Base-by-base conservation (phyloP, 257 asterid genomes). In the Nicotiana sylvestris region DNA sequence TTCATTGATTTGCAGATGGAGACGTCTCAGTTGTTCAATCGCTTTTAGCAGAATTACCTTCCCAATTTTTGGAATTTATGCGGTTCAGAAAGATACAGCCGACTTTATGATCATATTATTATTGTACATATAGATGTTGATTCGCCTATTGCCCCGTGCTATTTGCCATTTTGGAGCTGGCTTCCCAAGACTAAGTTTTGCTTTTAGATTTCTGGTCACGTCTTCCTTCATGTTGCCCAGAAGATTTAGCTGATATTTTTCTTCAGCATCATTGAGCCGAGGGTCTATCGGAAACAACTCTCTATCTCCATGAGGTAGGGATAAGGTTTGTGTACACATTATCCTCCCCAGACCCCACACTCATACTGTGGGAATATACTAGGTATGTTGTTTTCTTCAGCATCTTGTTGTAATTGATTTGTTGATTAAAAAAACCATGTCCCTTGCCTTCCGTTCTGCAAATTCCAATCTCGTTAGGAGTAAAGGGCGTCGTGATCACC, bases 1-100 rank as follows among this genome's bases (percentile, higher is more conserved):
- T 64, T 13, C 83, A 56, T 85, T 43, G 53, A 82, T 74, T 61
- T 88, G 91, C 95, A 95, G 98, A 86, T 80, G 97, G 95, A 83
- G 97, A 94, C 76, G 60, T 86, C 70, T 90, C 96, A 6, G 92
- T 96, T 17, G 96, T 90, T 85, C 97, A 92, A 80, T 92, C 97
- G 2, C 98, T 96, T 86, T 87, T 96, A 84, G 99, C 95, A n/a
- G 98, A 96, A 77, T 81, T 96, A 79, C 98, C 99, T 5, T 84
- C 97, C n/a, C 99, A 96, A 85, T 93, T 96, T 86, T 88, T 96
- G 90, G 85, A 91, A 18, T 96, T 93, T 62, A 83, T 91, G 86
- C 94, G 94, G 83, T 90, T 91, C 84, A 86, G 98, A 88, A 93
- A 94, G 77, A 87, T 95, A 62, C 81, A 80, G 62, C 98, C 99